These are phyloP conservation scores for Isoetes taiwanensis DNA, from an alignment of 75 land plant species.

Conservation along the genomic window DNA sequence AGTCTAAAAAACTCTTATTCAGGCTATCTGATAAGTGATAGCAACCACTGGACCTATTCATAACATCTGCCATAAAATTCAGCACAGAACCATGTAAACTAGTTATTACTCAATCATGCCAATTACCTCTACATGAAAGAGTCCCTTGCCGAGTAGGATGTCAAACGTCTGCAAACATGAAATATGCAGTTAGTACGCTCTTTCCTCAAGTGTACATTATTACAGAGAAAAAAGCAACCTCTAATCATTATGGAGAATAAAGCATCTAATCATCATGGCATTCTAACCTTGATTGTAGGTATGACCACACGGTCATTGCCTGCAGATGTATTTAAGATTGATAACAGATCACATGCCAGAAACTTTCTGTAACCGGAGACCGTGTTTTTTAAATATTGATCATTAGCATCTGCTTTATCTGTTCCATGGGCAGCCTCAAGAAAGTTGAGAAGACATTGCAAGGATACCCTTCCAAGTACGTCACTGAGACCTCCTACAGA, in stretches of 20 bases:
- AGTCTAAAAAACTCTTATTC: too few species aligned
- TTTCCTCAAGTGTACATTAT: too few species aligned
- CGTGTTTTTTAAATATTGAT: background rate
- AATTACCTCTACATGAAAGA: slow-evolving; percentile 56
- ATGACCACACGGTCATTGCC: slow-evolving; percentile 67
- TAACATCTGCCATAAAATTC: too few species aligned
- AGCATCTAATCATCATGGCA: background rate
- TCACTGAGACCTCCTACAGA: slow-evolving; percentile 86
- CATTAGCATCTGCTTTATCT: slow-evolving; percentile 13
- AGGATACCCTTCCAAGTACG: slow-evolving; percentile 63
- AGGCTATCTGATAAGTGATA: too few species aligned
- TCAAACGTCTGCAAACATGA: slow-evolving; percentile 71
- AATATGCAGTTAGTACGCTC: too few species aligned
- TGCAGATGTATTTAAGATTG: slow-evolving; percentile 43
- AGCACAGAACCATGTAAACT: too few species aligned
- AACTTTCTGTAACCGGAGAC: slow-evolving; percentile 6
- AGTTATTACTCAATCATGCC: too few species aligned
- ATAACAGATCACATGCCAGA: slow-evolving; percentile 45
- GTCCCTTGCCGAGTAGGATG: slow-evolving; percentile 55
- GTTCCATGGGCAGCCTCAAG: slow-evolving; percentile 27
- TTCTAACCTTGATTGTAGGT: slow-evolving; percentile 76
- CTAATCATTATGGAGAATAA: background rate
- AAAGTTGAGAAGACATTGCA: slow-evolving; percentile 59
- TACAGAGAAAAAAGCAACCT: slow-evolving; percentile 8
- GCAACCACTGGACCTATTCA: too few species aligned